Evolutionary conservation across 495 filamentous ascomycete species (phyloP).

Genomic region (Talaromyces stipitatus): DNA sequence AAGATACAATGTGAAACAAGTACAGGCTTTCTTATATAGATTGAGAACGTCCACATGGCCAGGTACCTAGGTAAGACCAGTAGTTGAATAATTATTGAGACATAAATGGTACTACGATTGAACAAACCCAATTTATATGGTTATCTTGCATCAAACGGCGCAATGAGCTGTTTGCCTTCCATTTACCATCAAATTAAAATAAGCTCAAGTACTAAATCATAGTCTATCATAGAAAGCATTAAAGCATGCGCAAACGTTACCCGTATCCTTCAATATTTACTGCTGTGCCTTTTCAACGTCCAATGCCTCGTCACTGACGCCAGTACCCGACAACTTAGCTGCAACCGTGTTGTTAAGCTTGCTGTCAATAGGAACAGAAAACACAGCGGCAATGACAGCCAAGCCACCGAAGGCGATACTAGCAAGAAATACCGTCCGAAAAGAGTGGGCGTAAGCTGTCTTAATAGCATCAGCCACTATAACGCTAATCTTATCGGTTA

Average conservation of each 20-base stretch:
- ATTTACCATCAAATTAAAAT: neutral
- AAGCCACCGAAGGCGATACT: slow-evolving; percentile 39
- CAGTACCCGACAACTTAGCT: slow-evolving; percentile 11
- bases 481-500: slow-evolving; percentile 25
- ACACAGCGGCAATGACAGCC: slow-evolving; percentile 31
- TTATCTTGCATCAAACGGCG: too few relatives aligned
- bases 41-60: too few relatives aligned
- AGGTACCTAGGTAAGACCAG: too few relatives aligned
- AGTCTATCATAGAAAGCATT: neutral
- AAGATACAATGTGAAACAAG: too few relatives aligned
- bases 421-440: slow-evolving; percentile 39
- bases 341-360: slow-evolving; percentile 16
- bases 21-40: too few relatives aligned
- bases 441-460: slow-evolving; percentile 32
- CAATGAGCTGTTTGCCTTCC: neutral
- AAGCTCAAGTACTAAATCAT: too few relatives aligned
- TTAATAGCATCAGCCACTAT: slow-evolving; percentile 26
- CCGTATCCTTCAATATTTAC: neutral
- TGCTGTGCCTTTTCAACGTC: neutral
- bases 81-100: too few relatives aligned
- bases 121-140: too few relatives aligned
- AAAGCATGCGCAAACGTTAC: neutral
- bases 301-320: neutral
- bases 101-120: too few relatives aligned
- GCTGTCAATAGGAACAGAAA: slow-evolving; percentile 21